Conservation (phyloP, 2,329 filamentous ascomycete species). For the Chaetomium sp. region DNA sequence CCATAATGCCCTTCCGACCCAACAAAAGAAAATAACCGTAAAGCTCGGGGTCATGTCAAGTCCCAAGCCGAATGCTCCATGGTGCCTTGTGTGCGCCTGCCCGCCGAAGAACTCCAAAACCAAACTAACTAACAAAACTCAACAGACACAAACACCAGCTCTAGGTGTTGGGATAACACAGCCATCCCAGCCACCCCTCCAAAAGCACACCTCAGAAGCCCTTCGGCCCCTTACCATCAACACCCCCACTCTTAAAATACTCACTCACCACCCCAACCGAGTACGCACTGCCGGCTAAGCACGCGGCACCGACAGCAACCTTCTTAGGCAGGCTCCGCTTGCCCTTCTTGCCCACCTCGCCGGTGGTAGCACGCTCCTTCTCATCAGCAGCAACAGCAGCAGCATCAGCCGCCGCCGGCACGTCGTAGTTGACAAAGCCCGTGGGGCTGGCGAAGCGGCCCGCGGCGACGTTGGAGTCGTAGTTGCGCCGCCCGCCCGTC, state of each 20-base stretch:
- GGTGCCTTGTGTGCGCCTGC: slow-evolving; percentile 8
- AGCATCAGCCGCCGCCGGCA: slow-evolving; percentile 36
- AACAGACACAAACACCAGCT: slow-evolving; percentile 11
- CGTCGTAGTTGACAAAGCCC: slow-evolving; percentile 65
- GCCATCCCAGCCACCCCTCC: too few species aligned
- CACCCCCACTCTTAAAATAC: slow-evolving; percentile 54
- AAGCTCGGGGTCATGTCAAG: not conserved
- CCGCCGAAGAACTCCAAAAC: not conserved
- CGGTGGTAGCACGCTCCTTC: not conserved
- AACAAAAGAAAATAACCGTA: not conserved
- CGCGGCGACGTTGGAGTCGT: slow-evolving; percentile 49
- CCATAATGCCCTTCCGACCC: slow-evolving; percentile 12
- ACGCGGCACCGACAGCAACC: slow-evolving; percentile 55
- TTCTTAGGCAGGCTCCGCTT: slow-evolving; percentile 50
- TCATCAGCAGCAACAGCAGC: not conserved
- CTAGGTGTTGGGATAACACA: not conserved
- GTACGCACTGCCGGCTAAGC: slow-evolving; percentile 59
- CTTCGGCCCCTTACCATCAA: slow-evolving; percentile 45
- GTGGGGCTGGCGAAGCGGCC: slow-evolving; percentile 63
- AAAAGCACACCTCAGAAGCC: slow-evolving; percentile 36
- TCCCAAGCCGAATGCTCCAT: slow-evolving; percentile 14
- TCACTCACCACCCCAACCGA: slow-evolving; percentile 61
- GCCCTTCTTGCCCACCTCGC: slow-evolving; percentile 17
- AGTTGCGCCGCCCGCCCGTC: slow-evolving; percentile 46
- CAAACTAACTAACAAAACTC: not conserved